A percentile compares a stretch with the other conserved stretches of the same genome.
Conservation (phyloP, 495 filamentous ascomycete species). For the Aspergillus haitiensis region DNA sequence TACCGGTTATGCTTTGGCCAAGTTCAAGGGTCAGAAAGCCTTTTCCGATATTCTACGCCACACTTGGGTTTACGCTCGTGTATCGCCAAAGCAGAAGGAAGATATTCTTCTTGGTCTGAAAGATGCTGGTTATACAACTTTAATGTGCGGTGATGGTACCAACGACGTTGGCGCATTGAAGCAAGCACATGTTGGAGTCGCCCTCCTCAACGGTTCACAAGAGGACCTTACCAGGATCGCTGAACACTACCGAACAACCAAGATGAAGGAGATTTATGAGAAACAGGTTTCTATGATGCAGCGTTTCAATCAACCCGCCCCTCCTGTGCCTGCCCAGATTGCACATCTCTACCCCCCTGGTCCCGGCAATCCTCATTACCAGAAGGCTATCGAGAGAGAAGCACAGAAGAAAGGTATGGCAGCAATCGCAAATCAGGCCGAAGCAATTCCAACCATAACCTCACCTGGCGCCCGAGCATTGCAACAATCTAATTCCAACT, state of each 20-base stretch:
- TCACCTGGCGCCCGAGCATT: slow-evolving; percentile 70
- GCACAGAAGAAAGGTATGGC: slow-evolving; percentile 66
- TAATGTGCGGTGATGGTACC: slow-evolving; percentile 98
- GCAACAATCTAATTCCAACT: slow-evolving; percentile 53
- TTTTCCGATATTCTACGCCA: slow-evolving; percentile 76
- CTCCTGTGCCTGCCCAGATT: slow-evolving; percentile 85
- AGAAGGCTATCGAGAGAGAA: slow-evolving; percentile 87
- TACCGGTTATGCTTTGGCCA: slow-evolving; percentile 89
- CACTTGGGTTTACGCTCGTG: slow-evolving; percentile 97
- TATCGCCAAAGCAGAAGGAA: slow-evolving; percentile 98
- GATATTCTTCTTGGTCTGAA: slow-evolving; percentile 95
- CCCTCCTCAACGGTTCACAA: slow-evolving; percentile 89
- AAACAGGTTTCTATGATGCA: slow-evolving; percentile 90
- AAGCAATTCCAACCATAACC: slow-evolving; percentile 65
- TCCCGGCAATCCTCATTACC: slow-evolving; percentile 88
- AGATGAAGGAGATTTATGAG: slow-evolving; percentile 98
- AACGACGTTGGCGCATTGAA: slow-evolving; percentile 98
- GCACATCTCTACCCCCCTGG: slow-evolving; percentile 95
- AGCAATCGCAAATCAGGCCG: slow-evolving; percentile 41
- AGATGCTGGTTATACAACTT: slow-evolving; percentile 93
- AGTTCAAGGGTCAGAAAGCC: slow-evolving; percentile 77
- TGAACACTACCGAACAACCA: slow-evolving; percentile 88
- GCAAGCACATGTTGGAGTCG: slow-evolving; percentile 96
- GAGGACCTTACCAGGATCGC: slow-evolving; percentile 88
- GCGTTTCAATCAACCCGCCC: slow-evolving; percentile 86